These are phyloP conservation scores for Gypsophila paniculata DNA, from an alignment of 179 eudicot species.

Conservation along the genomic window DNA sequence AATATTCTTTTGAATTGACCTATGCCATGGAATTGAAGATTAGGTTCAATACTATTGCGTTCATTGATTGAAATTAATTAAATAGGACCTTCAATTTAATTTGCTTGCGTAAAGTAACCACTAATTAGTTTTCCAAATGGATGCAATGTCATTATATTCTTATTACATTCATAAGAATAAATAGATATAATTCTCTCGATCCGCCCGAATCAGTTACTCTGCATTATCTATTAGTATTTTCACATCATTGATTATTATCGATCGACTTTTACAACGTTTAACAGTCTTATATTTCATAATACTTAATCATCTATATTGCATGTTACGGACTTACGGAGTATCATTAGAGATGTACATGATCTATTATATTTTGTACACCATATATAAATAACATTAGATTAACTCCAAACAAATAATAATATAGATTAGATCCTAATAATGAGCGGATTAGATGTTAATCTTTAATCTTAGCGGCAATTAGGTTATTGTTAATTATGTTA, in stretches of 20 bases:
- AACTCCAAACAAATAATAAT: too few relatives aligned
- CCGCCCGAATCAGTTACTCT: too few relatives aligned
- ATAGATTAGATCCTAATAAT: too few relatives aligned
- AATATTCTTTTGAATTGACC: neutral
- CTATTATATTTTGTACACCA: too few relatives aligned
- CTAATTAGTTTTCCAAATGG: neutral
- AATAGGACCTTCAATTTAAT: neutral
- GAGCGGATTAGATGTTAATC: neutral
- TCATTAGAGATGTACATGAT: too few relatives aligned
- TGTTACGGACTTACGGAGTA: too few relatives aligned
- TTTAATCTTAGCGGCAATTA: neutral
- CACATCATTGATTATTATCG: too few relatives aligned
- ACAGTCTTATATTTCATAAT: too few relatives aligned
- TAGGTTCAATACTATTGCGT: neutral
- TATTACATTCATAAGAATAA: neutral
- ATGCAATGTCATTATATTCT: neutral
- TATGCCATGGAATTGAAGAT: neutral
- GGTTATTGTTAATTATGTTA: neutral
- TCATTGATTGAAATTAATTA: neutral
- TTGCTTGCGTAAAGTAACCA: neutral
- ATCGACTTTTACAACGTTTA: too few relatives aligned
- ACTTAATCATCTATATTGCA: too few relatives aligned
- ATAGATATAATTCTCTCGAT: neutral
- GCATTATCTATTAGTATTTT: too few relatives aligned
- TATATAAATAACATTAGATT: too few relatives aligned